Conservation (phyloP, 805 yeast species). For the Citeromyces matritensis region DNA sequence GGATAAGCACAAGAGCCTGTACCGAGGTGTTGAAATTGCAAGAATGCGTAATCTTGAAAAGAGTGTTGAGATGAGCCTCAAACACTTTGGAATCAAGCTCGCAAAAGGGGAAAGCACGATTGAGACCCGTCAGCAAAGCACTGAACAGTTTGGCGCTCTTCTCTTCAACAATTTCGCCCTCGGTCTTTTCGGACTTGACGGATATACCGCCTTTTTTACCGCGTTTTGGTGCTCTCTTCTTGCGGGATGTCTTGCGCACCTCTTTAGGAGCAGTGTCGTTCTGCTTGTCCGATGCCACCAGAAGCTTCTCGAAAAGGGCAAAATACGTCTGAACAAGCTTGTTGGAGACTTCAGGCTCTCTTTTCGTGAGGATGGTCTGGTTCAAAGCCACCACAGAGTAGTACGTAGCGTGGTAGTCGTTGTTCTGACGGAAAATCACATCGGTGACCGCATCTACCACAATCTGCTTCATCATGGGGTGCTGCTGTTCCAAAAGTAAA, state of each 20-base stretch:
- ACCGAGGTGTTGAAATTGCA: slow-evolving; percentile 88
- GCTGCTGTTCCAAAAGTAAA: slow-evolving; percentile 71
- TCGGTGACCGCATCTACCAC: slow-evolving; percentile 72
- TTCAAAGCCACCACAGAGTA: slow-evolving; percentile 80
- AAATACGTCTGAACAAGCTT: slow-evolving; percentile 72
- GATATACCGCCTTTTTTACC: slow-evolving; percentile 86
- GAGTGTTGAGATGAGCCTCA: slow-evolving; percentile 64
- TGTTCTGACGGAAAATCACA: slow-evolving; percentile 53
- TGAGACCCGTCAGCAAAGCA: slow-evolving; percentile 86
- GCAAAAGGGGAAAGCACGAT: slow-evolving; percentile 91
- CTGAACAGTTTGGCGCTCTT: slow-evolving; percentile 74
- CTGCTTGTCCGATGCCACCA: slow-evolving; percentile 48
- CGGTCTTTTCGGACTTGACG: slow-evolving; percentile 49
- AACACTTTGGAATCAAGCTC: slow-evolving; percentile 56
- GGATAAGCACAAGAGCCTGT: slow-evolving; percentile 78
- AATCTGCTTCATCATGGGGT: slow-evolving; percentile 89
- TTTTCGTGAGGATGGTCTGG: slow-evolving; percentile 76
- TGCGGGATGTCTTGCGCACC: slow-evolving; percentile 29
- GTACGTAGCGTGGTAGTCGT: slow-evolving; percentile 79
- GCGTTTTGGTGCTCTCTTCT: slow-evolving; percentile 64
- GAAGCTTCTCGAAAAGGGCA: slow-evolving; percentile 69
- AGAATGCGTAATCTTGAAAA: slow-evolving; percentile 85
- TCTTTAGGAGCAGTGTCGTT: slow-evolving; percentile 21
- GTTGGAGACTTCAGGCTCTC: slow-evolving; percentile 74
- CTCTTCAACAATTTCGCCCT: slow-evolving; percentile 56